Evolutionary conservation across 2,329 filamentous ascomycete genomes (phyloP), one percentile per base, ranked within the genome.

Genomic region (Coniella vitis): DNA sequence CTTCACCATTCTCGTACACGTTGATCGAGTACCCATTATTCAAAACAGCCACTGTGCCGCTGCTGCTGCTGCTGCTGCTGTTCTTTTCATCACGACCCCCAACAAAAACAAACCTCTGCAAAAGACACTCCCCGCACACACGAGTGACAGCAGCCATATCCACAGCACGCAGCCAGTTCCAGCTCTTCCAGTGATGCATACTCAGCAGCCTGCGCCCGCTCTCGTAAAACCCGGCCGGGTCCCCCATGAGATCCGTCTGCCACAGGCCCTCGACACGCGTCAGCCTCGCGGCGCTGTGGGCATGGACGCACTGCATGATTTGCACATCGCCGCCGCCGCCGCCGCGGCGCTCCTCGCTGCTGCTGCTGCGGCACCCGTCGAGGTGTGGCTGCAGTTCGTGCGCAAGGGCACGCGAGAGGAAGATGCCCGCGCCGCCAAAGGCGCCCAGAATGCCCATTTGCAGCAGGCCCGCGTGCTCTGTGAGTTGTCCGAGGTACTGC

Each of bases 161-260:
- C 31, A 69, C 68, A 35, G 80, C 66, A 38, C 72, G 72, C 14
- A 65, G 66, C 7, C 67, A 57, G 61, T 79, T 78, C 76, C 78
- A 82, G 7, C 71, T 75, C 60, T 81, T 81, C 78, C 78, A 83
- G 64, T 83, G 79, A 58, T 83, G 79, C 4, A 83, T 65, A 44
- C 72, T 79, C 9, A 81, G 62, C 0, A 76, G 73, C 14, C 67
- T 63, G 19, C 69, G 62, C 1, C 76, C 76, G 3, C 73, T 71
- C 63, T 83, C 79, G 58, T 79, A 83, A 58, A 82, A 79, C 0
- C 79, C 79, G 2, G 74, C 72, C 21, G 72, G 60, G 49, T 83
- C 77, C 36, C 68, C 70, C 36, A 64, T 64, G 52, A 81, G 63
- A 57, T 83, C 79, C 42, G 81, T 67, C 60, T 83, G 79, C 53